Evolutionary conservation across 495 filamentous ascomycete genomes (phyloP).

Genomic region (Opeltia flavorubescens): DNA sequence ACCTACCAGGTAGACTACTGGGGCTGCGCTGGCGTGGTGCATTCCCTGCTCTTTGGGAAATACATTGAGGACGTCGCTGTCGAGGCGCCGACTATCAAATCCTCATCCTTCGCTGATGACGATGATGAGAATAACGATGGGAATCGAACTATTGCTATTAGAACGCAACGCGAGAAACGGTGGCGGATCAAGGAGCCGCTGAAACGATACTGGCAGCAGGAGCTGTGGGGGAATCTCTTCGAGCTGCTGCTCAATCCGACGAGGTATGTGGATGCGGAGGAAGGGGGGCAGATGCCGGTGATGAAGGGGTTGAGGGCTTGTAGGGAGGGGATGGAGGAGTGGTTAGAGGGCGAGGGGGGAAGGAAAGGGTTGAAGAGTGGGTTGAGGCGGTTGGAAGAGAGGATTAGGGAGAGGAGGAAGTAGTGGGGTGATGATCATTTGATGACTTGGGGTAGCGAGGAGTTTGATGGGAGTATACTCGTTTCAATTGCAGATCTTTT

Average conservation of each 20-base stretch:
- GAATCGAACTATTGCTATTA: slow-evolving; percentile 16
- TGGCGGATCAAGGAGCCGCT: slow-evolving; percentile 61
- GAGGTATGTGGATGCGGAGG: slow-evolving; percentile 44
- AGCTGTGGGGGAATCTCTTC: slow-evolving; percentile 75
- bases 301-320: slow-evolving; percentile 36
- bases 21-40: slow-evolving; percentile 74
- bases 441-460: neutral
- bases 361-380: slow-evolving; percentile 49
- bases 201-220: slow-evolving; percentile 91
- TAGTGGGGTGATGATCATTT: slow-evolving; percentile 18
- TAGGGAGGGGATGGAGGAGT: slow-evolving; percentile 68
- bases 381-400: slow-evolving; percentile 49
- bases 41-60: slow-evolving; percentile 78
- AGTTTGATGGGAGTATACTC: neutral
- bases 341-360: slow-evolving; percentile 69
- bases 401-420: slow-evolving; percentile 54
- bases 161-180: slow-evolving; percentile 40
- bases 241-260: slow-evolving; percentile 77
- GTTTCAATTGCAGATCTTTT: neutral
- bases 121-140: slow-evolving; percentile 14
- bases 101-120: slow-evolving; percentile 1
- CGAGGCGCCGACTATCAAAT: slow-evolving; percentile 17
- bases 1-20: slow-evolving; percentile 94
- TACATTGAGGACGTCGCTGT: slow-evolving; percentile 73
- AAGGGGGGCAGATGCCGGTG: slow-evolving; percentile 45